Base-by-base conservation (phyloP, 768 basidiomycete genomes). In the Leccinum longicurvipes region DNA sequence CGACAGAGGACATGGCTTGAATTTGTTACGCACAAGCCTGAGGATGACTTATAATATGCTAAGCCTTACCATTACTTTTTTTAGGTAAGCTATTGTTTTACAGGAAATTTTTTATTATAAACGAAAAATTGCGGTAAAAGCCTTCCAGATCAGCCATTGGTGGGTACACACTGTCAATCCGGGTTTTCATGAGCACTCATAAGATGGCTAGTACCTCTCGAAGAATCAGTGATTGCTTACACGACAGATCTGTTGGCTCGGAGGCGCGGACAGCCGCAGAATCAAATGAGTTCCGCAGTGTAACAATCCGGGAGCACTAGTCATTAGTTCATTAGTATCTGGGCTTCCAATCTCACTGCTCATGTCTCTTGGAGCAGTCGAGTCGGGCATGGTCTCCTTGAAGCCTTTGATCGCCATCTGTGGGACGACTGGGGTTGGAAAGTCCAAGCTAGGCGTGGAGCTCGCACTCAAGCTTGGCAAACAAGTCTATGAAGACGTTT, bases 351-450 rank as follows among this genome's bases (percentile, higher is more conserved):
- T 39, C n/a, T 24, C 39, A 41, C 14, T 11, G 19, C 27, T 11
- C 21, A 36, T 46, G 3, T 31, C 24, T 46, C 8, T 51, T 29
- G 25, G 50, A 57, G n/a, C 39, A 17, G 4, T 39, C 17, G 21
- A 46, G 19, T 45, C 51, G 11, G 49, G 42, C 24, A 72, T 70
- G 70, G 36, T 62, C 6, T 68, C 79, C 55, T 64, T 81, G 41
- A 78, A 76, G 28, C 89, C 91, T 21, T 73, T 97, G 62, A 83
- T 98, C 51, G 81, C 87, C 17, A 85, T 98, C 50, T 91, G 92
- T 57, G 96, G 96, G 31, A 94, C 96, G 0, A 99, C 96, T 24
- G 90, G 96, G 23, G 93, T 95, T 15, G 97, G 97, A 50, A 99
- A 98, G 73, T 95, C 94, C 12, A 89, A 90, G 54, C 79, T 98